Evolutionary conservation across 1,284 basidiomycete genomes (phyloP), one percentile per base, ranked within the genome.

Genomic region (Ganoderma lingzhi): DNA sequence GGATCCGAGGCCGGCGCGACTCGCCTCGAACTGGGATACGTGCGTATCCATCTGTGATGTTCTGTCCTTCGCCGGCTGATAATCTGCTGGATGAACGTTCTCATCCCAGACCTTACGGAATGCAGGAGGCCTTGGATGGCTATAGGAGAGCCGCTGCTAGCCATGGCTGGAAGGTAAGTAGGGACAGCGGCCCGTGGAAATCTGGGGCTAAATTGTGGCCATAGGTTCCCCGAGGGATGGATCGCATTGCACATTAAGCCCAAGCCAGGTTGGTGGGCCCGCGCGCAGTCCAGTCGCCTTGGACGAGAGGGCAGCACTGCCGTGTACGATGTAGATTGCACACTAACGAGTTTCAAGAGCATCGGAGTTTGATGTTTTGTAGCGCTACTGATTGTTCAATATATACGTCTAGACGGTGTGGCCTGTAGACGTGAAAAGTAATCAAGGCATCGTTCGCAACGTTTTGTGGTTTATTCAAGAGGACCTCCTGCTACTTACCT

Each of bases 161-260:
- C 0, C 89, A 91, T 76, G 82, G 84, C 6, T 90, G 89, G 90
- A 85, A 81, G 79, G 88, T 86, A 73, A 30, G 69, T 51, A n/a
- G 9, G 15, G 15, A 6, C 28, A 44, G 17, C 12, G 0, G 2
- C n/a, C 17, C 8, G 23, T 53, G 14, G 32, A 37, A 3, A 30
- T 48, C 19, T 48, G 19, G 48, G 35, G 44, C 42, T 63, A 23
- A 62, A 35, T 30, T 6, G 35, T 37, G 4, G 10, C 17, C 45
- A 0, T 37, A 73, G 72, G 39, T 73, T 6, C 72, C 72, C 5
- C 53, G 67, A 44, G 74, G 69, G 10, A 64, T 75, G 9, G 72
- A 75, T n/a, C 64, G 51, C 48, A 64, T 75, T 17, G 61, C 70
- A 0, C 55, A 42, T 15, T 64, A 58, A 37, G 28, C 15, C 19